phyloP scores from a whole-genome alignment of 306 rosid species.

The Crotalaria pallida region DNA sequence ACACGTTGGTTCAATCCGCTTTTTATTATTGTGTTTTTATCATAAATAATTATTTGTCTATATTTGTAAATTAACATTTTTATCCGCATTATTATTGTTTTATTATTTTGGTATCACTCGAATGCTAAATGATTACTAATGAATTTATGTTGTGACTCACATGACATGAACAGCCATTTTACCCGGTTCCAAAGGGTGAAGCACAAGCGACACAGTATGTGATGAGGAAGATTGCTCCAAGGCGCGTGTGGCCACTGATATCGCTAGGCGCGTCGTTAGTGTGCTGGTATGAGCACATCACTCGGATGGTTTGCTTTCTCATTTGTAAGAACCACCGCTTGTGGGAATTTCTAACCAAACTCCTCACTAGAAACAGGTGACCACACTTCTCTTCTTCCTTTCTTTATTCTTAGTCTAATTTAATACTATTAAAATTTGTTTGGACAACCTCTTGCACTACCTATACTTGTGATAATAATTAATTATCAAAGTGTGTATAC shows the following conservation, averaged over 20 bases:
- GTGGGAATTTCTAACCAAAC: slow-evolving; percentile 73
- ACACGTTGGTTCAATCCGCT: too few species aligned
- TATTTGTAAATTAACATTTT: too few species aligned
- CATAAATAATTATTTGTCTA: too few species aligned
- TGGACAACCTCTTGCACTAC: too few species aligned
- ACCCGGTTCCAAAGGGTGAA: slow-evolving; percentile 56
- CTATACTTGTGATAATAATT: too few species aligned
- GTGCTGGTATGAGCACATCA: slow-evolving; percentile 94
- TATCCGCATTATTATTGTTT: too few species aligned
- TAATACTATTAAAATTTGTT: too few species aligned
- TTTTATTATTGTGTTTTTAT: too few species aligned
- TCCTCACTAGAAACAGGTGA: slow-evolving; percentile 83
- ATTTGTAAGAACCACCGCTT: slow-evolving; percentile 89
- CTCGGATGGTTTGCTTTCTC: slow-evolving; percentile 68
- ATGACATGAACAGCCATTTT: slow-evolving; percentile 13
- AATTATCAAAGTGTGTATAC: too few species aligned
- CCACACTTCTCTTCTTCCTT: background rate
- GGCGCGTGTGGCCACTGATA: slow-evolving; percentile 89
- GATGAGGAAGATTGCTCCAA: slow-evolving; percentile 79
- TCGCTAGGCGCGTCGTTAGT: slow-evolving; percentile 71
- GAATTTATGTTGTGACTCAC: background rate
- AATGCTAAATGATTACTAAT: too few species aligned
- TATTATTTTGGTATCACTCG: too few species aligned
- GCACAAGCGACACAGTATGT: slow-evolving; percentile 62
- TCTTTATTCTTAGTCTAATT: too few species aligned